A percentile compares a stretch with the other conserved stretches of the same genome.
These are phyloP conservation scores for Ceriops decandra DNA, from an alignment of 345 rosid genomes.

Conservation along the genomic window DNA sequence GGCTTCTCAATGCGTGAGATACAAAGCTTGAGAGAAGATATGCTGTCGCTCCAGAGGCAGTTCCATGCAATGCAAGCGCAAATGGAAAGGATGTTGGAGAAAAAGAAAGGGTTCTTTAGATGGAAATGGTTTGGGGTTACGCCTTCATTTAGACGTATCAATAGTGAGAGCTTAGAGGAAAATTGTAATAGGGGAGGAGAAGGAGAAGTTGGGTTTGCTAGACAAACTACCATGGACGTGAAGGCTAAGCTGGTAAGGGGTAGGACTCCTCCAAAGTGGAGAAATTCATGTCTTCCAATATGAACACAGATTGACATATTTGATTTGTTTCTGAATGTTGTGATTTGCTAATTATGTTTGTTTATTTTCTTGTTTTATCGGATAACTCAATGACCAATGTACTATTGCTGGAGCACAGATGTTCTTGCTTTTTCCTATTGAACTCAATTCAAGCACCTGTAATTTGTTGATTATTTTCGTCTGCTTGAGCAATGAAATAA, in stretches of 20 bases:
- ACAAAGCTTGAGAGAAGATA: conserved; percentile 57
- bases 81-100: conserved; percentile 60
- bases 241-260: conserved; percentile 56
- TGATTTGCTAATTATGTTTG: not conserved
- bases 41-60: conserved; percentile 56
- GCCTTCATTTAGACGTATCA: conserved; percentile 39
- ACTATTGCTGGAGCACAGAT: no score
- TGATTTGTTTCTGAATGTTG: not conserved
- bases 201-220: conserved; percentile 34
- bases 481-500: no score
- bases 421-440: no score
- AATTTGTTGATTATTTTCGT: no score
- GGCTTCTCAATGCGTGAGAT: conserved; percentile 73
- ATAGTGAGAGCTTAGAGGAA: conserved; percentile 36
- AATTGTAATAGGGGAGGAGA: conserved; percentile 4
- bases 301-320: not conserved
- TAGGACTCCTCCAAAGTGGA: conserved; percentile 53
- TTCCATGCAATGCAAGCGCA: conserved; percentile 52
- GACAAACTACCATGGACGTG: conserved; percentile 52
- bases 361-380: not conserved
- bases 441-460: no score
- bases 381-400: not conserved
- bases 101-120: conserved; percentile 67
- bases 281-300: conserved; percentile 49
- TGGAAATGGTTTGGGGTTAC: conserved; percentile 63